phyloP scores from a whole-genome alignment of 495 filamentous ascomycete species.

The Endocarpon pusillum region DNA sequence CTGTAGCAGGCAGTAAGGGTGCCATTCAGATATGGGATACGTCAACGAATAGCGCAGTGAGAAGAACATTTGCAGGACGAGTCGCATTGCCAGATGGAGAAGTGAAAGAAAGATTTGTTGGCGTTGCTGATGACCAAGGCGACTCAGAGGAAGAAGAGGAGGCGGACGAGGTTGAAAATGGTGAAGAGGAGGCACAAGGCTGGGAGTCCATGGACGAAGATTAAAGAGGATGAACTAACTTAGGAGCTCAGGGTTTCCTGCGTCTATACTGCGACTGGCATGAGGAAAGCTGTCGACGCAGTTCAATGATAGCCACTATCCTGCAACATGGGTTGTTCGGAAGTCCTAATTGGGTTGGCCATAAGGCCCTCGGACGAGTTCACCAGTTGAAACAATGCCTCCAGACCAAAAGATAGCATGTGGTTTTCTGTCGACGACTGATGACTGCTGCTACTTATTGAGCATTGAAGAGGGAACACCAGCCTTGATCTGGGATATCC shows the following conservation, averaged over 20 bases:
- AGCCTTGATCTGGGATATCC: too few species aligned
- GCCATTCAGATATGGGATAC: conserved; percentile 93
- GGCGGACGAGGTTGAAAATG: conserved; percentile 39
- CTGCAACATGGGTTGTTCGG: too few species aligned
- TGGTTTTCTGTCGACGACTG: too few species aligned
- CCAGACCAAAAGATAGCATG: too few species aligned
- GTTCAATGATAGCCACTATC: too few species aligned
- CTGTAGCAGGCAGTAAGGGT: conserved; percentile 90
- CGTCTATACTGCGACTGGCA: too few species aligned
- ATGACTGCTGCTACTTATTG: too few species aligned
- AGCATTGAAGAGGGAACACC: too few species aligned
- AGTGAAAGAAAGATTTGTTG: conserved; percentile 60
- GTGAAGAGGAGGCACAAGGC: conserved; percentile 32
- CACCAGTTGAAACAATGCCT: too few species aligned
- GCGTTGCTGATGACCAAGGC: conserved; percentile 44
- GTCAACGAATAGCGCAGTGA: conserved; percentile 80
- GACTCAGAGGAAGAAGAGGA: conserved; percentile 45
- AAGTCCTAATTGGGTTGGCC: too few species aligned
- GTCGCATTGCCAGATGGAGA: conserved; percentile 37
- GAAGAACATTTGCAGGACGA: conserved; percentile 63
- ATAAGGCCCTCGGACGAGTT: too few species aligned
- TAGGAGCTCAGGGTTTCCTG: neutral
- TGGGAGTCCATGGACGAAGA: conserved; percentile 92
- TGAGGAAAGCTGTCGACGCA: too few species aligned
- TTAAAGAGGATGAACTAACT: conserved; percentile 12